Evolutionary conservation across 1,284 basidiomycete species (phyloP).

Genomic region (Ganoderma leucocontextum): DNA sequence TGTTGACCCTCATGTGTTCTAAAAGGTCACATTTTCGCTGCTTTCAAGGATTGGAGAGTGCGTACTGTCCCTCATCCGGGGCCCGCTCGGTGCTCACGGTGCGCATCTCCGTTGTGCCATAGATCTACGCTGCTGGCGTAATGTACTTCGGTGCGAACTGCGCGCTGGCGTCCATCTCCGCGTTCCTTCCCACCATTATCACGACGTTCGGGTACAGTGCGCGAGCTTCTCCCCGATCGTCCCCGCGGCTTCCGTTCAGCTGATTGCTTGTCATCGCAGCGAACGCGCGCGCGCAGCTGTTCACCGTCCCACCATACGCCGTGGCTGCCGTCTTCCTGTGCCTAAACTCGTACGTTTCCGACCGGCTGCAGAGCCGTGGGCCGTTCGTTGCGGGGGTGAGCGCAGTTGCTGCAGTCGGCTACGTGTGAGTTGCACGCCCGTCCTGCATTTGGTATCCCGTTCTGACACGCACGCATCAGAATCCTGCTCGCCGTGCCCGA

Average conservation of each 20-base stretch:
- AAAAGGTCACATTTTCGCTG: constrained; percentile 66
- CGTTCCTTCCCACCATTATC: constrained; percentile 88
- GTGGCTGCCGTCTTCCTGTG: constrained; percentile 75
- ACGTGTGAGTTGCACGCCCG: constrained; percentile 59
- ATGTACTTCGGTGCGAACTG: constrained; percentile 85
- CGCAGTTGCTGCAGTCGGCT: constrained; percentile 67
- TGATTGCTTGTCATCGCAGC: constrained; percentile 41
- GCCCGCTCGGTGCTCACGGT: neutral
- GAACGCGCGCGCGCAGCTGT: constrained; percentile 64
- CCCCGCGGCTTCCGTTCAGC: constrained; percentile 3
- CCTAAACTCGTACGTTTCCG: constrained; percentile 72
- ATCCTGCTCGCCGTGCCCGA: constrained; percentile 55
- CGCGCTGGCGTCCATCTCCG: constrained; percentile 80
- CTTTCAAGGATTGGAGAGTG: constrained; percentile 78
- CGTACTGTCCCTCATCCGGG: constrained; percentile 29
- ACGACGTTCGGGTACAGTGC: constrained; percentile 70
- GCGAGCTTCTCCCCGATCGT: neutral
- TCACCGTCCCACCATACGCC: constrained; percentile 87
- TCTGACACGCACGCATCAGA: constrained; percentile 39
- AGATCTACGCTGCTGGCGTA: constrained; percentile 71
- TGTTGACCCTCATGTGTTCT: neutral
- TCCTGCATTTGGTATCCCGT: neutral
- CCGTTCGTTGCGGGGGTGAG: constrained; percentile 59
- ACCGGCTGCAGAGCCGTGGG: constrained; percentile 77
- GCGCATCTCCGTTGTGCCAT: neutral